These are phyloP conservation scores for Boletus vinaceobasis DNA, from an alignment of 768 basidiomycete genomes.

Conservation along the genomic window DNA sequence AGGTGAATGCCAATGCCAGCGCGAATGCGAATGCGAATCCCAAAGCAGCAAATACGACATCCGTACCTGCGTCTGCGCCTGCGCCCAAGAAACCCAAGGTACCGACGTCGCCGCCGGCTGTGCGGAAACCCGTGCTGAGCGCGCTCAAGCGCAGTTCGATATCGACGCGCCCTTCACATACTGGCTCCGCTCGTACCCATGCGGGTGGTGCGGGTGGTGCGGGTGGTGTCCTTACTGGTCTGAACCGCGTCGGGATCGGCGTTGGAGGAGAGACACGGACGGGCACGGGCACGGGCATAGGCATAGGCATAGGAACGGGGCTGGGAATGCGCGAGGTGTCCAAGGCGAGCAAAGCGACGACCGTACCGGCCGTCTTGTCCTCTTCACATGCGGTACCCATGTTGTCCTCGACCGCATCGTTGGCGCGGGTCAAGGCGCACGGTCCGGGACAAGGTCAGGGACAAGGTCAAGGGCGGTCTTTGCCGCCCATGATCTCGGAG, in stretches of 20 bases:
- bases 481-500: constrained; percentile 37
- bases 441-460: constrained; percentile 22
- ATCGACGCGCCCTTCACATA: neutral
- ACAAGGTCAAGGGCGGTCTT: constrained; percentile 15
- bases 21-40: neutral
- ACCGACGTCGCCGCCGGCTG: neutral
- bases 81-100: constrained; percentile 9
- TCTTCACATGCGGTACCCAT: constrained; percentile 72
- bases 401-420: constrained; percentile 72
- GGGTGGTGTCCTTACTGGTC: neutral
- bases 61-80: neutral
- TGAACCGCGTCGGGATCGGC: neutral
- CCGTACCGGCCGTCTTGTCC: constrained; percentile 65
- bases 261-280: neutral
- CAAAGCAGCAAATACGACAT: constrained; percentile 5
- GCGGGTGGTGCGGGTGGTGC: neutral
- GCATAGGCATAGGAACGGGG: neutral
- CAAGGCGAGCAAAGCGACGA: constrained; percentile 55
- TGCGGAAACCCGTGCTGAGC: constrained; percentile 13
- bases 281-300: neutral
- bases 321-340: constrained; percentile 20
- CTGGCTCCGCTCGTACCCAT: neutral
- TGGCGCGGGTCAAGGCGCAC: constrained; percentile 47
- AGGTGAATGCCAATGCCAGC: constrained; percentile 22
- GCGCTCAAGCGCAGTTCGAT: constrained; percentile 11